These are phyloP conservation scores for Eucalyptus urophylla DNA, from an alignment of 345 rosid genomes.

Conservation along the genomic window DNA sequence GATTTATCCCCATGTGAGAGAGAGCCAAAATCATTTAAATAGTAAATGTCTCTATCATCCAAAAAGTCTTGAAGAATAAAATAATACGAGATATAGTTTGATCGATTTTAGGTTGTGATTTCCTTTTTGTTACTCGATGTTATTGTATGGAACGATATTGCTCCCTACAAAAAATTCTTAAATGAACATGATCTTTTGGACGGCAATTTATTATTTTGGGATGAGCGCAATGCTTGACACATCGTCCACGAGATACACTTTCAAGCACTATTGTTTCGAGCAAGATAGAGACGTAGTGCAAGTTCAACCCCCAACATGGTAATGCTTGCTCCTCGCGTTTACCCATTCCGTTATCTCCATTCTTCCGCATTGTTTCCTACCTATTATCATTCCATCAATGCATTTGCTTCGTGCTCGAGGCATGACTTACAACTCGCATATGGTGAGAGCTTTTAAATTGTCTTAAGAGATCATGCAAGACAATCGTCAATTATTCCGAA, in stretches of 20 bases:
- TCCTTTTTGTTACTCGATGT: neutral
- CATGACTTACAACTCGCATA: accelerated
- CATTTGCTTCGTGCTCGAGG: accelerated
- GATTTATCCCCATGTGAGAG: neutral
- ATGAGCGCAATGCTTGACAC: neutral
- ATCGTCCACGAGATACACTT: accelerated
- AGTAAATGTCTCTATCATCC: neutral
- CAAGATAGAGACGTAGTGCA: accelerated
- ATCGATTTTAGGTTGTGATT: neutral
- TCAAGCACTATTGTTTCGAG: neutral
- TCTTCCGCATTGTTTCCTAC: neutral
- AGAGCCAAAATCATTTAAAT: neutral
- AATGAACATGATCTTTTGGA: neutral
- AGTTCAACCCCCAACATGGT: neutral
- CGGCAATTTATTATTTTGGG: accelerated
- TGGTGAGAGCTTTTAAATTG: neutral
- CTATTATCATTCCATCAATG: neutral
- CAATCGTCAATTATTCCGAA: accelerated
- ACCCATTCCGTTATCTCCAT: accelerated
- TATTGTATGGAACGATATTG: neutral
- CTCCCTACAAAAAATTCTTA: neutral
- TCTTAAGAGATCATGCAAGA: neutral
- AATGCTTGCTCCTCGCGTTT: neutral
- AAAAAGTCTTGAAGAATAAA: neutral
- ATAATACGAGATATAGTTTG: too few species aligned